These are phyloP conservation scores for Paecilomyces fulvus DNA, from an alignment of 2,329 filamentous ascomycete species.

Conservation along the genomic window DNA sequence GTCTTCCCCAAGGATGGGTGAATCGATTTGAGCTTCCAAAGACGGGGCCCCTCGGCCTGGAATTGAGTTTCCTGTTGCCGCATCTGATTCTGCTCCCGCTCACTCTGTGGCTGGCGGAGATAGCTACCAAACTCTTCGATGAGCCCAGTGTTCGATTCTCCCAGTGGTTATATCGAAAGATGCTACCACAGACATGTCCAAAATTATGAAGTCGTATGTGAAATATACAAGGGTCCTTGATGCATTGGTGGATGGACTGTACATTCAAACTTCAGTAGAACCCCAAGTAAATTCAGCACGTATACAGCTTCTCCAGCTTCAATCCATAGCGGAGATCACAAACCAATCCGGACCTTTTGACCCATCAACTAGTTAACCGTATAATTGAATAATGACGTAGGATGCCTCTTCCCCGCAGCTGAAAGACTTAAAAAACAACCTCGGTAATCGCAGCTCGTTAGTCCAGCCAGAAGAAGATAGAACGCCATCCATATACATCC, in stretches of 20 bases:
- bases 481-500: not conserved
- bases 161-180: constrained; percentile 48
- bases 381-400: not conserved
- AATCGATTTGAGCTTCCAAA: constrained; percentile 48
- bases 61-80: constrained; percentile 51
- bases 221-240: not conserved
- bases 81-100: constrained; percentile 54
- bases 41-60: constrained; percentile 51
- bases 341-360: not conserved
- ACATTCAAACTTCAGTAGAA: not conserved
- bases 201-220: not conserved
- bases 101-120: constrained; percentile 51
- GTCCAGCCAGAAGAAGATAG: not conserved
- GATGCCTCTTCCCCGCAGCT: not conserved
- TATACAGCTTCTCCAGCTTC: not conserved
- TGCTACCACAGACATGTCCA: constrained; percentile 16
- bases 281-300: not conserved
- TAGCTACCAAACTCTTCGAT: constrained; percentile 49
- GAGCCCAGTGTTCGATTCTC: constrained; percentile 53
- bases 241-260: not conserved
- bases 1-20: constrained; percentile 47
- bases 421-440: not conserved
- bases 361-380: not conserved
- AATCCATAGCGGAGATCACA: not conserved
- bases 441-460: not conserved